A percentile compares a stretch with the other conserved stretches of the same genome.
These are phyloP conservation scores for Podospora comata DNA, from an alignment of 495 filamentous ascomycete species.

Conservation along the genomic window DNA sequence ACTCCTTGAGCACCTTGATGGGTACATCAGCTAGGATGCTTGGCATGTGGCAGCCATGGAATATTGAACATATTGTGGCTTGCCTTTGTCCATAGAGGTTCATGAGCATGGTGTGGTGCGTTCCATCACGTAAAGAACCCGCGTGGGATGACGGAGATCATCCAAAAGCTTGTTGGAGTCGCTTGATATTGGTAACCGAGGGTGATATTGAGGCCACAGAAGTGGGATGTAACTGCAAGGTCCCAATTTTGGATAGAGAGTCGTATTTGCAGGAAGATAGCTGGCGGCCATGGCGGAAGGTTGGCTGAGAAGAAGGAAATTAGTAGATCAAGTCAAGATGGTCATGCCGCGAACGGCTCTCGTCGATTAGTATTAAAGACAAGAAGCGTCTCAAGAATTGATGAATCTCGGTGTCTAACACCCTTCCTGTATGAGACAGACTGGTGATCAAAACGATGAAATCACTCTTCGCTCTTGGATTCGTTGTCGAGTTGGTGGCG, in stretches of 20 bases:
- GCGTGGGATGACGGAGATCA: background rate
- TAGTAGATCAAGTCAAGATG: background rate
- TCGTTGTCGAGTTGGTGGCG: background rate
- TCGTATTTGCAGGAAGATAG: background rate
- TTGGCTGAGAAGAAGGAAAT: background rate
- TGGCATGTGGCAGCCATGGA: background rate
- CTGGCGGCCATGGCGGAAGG: background rate
- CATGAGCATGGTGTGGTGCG: background rate
- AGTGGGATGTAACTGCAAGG: background rate
- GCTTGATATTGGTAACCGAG: background rate
- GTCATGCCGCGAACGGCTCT: background rate
- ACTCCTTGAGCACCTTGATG: background rate
- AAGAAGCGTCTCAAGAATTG: background rate
- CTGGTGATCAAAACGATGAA: background rate
- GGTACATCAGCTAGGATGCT: background rate
- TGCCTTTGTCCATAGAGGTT: background rate
- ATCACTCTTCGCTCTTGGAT: background rate
- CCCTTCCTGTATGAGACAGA: background rate
- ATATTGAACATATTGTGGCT: background rate
- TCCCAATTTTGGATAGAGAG: background rate
- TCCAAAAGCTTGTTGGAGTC: background rate
- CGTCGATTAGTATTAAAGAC: background rate
- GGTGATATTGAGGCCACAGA: background rate
- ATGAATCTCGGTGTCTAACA: background rate
- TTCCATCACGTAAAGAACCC: background rate